Percentiles rank a stretch among this genome's conserved stretches.
phyloP scores from a whole-genome alignment of 805 yeast genomes.

The Kuraishia hungarica region DNA sequence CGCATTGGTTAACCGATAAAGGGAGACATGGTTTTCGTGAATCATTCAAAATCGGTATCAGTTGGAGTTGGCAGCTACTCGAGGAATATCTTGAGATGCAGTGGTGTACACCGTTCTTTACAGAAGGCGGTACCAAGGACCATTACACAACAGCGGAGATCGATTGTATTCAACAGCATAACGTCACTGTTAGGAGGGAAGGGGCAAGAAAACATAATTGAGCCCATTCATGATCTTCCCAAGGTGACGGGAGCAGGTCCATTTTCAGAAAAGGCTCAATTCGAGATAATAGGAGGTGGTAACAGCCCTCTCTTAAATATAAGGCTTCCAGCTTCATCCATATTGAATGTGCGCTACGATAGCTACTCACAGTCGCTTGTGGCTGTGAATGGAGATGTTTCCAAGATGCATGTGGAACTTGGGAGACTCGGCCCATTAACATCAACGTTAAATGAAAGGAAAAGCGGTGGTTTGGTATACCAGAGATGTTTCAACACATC shows the following conservation, averaged over 20 bases:
- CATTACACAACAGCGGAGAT: neutral
- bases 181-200: slow-evolving; percentile 1
- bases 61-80: neutral
- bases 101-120: neutral
- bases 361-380: slow-evolving; percentile 30
- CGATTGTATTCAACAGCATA: slow-evolving; percentile 3
- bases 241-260: slow-evolving; percentile 37
- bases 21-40: neutral
- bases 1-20: too few relatives aligned
- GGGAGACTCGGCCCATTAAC: slow-evolving; percentile 12
- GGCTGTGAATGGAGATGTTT: slow-evolving; percentile 34
- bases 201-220: neutral
- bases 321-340: slow-evolving; percentile 32
- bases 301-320: slow-evolving; percentile 28
- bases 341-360: slow-evolving; percentile 25
- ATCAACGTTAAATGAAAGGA: neutral
- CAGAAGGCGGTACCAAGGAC: neutral
- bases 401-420: slow-evolving; percentile 19
- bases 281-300: slow-evolving; percentile 31
- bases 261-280: slow-evolving; percentile 32
- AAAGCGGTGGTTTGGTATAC: slow-evolving; percentile 15
- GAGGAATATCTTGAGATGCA: neutral
- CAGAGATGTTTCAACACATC: slow-evolving; percentile 24
- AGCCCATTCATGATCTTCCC: slow-evolving; percentile 20
- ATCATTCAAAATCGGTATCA: neutral